Conservation (phyloP, 2,329 filamentous ascomycete species). For the Phaeosphaeriaceae sp. region DNA sequence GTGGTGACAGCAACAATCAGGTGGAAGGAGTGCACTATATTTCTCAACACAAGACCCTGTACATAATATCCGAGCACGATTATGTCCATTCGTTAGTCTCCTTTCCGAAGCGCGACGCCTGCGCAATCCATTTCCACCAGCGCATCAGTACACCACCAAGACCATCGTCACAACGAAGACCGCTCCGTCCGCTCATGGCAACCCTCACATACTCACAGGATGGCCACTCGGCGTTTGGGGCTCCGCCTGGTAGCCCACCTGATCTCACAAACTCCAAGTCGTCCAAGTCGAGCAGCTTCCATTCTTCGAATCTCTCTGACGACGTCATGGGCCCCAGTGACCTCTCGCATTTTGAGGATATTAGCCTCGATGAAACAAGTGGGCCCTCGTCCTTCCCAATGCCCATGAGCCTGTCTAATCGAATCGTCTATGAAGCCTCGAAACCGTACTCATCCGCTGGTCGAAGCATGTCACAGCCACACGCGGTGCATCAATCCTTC, state of each 20-base stretch:
- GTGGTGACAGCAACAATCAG: conserved; percentile 8
- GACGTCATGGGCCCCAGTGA: conserved; percentile 67
- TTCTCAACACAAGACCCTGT: conserved; percentile 32
- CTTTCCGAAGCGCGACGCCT: conserved; percentile 33
- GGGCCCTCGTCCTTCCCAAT: conserved; percentile 54
- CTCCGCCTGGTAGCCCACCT: conserved; percentile 71
- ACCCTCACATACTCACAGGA: conserved; percentile 39
- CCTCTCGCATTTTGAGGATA: conserved; percentile 88
- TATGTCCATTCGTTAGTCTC: conserved; percentile 43
- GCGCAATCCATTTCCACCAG: conserved; percentile 27
- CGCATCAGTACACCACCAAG: conserved; percentile 30
- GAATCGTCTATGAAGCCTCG: conserved; percentile 40
- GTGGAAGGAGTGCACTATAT: conserved; percentile 26
- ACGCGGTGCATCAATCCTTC: conserved; percentile 35
- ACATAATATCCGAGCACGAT: conserved; percentile 46
- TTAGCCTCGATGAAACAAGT: conserved; percentile 74
- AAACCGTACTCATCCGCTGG: conserved; percentile 22
- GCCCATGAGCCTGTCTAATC: conserved; percentile 33
- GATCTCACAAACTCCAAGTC: conserved; percentile 86
- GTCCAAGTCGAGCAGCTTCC: conserved; percentile 88
- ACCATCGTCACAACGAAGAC: conserved; percentile 21
- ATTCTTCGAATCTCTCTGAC: conserved; percentile 78
- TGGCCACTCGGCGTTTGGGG: conserved; percentile 43
- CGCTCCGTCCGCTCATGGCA: conserved; percentile 47
- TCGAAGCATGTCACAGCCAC: conserved; percentile 23